Evolutionary conservation across 106 monocot genomes (phyloP).

Genomic region (Acanthochlamys bracteata): DNA sequence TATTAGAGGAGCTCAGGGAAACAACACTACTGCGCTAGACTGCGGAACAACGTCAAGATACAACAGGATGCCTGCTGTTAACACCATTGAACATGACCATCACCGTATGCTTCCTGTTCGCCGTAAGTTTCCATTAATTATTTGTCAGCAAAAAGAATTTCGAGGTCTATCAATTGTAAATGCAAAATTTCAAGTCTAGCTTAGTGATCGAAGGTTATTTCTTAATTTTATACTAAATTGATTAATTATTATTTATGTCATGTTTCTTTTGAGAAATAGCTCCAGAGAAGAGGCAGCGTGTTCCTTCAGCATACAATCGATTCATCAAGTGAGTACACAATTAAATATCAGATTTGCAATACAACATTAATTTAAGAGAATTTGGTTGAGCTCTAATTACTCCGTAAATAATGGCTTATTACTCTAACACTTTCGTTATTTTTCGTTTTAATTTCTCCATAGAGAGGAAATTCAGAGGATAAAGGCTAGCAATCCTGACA

Average conservation of each 20-base stretch:
- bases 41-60: conserved; percentile 39
- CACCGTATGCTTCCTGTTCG: conserved; percentile 28
- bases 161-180: neutral
- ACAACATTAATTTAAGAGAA: neutral
- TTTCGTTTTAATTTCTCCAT: neutral
- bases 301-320: conserved; percentile 87
- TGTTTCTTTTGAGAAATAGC: conserved; percentile 20
- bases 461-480: conserved; percentile 97
- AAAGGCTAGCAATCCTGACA: conserved; percentile 83
- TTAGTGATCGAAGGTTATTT: too few relatives aligned
- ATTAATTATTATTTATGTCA: neutral
- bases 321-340: conserved; percentile 70
- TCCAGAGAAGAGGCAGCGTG: conserved; percentile 76
- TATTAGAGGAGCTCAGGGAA: conserved; percentile 15
- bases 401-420: neutral
- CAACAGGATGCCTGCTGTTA: conserved; percentile 24
- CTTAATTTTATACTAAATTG: too few relatives aligned
- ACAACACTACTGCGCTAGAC: conserved; percentile 3
- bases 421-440: neutral
- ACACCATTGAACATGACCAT: conserved; percentile 22
- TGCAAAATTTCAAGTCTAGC: too few relatives aligned
- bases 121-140: conserved; percentile 23
- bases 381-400: neutral
- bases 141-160: neutral
- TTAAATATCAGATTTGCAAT: conserved; percentile 1